Percentiles rank a stretch among this genome's conserved stretches.
Evolutionary conservation across 345 rosid species (phyloP).

Genomic region (Lagerstroemia speciosa): DNA sequence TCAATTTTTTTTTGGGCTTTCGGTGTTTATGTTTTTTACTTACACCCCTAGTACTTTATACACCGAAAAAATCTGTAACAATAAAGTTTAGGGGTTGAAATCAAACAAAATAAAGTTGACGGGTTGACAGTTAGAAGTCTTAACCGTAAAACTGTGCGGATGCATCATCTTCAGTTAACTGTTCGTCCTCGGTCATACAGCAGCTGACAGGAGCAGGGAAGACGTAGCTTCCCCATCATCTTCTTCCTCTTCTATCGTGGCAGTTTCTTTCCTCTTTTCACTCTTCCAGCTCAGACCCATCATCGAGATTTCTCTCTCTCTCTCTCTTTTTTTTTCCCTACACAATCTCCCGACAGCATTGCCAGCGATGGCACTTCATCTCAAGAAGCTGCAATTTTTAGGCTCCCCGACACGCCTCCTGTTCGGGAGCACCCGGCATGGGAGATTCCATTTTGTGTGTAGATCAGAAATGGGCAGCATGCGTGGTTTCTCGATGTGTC

Average conservation of each 20-base stretch:
- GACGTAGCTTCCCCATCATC: background rate
- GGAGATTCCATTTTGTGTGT: background rate
- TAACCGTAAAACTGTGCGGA: background rate
- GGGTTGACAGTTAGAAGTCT: background rate
- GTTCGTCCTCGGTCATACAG: background rate
- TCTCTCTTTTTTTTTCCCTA: too few relatives aligned
- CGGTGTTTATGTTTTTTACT: too few relatives aligned
- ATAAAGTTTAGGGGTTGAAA: background rate
- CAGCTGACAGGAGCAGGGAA: background rate
- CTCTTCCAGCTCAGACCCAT: background rate
- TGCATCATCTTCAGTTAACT: background rate
- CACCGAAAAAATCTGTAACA: background rate
- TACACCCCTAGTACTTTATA: too few relatives aligned
- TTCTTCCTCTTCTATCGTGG: background rate
- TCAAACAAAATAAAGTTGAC: background rate
- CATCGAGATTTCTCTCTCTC: background rate
- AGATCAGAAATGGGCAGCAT: background rate
- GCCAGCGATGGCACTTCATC: constrained; percentile 1
- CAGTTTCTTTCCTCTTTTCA: background rate
- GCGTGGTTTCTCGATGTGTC: background rate
- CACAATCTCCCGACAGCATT: too few relatives aligned
- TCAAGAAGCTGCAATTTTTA: background rate
- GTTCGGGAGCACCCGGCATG: background rate
- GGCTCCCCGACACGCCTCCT: background rate
- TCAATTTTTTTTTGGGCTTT: too few relatives aligned